These are phyloP conservation scores for Pachyrhizus erosus DNA, from an alignment of 306 rosid species.

Conservation along the genomic window DNA sequence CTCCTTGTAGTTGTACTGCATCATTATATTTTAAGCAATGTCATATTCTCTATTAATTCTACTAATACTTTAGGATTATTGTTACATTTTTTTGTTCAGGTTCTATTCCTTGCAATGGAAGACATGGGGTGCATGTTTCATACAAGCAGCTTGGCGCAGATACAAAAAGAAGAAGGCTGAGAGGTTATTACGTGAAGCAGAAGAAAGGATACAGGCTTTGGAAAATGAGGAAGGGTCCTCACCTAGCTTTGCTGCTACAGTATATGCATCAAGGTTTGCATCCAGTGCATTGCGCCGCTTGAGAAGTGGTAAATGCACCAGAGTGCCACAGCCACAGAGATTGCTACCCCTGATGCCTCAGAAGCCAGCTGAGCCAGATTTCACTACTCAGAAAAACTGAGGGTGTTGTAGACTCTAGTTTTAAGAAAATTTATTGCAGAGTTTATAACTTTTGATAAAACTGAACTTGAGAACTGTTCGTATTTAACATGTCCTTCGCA, in stretches of 20 bases:
- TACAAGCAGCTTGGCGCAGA: constrained; percentile 85
- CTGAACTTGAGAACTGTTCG: constrained; percentile 2
- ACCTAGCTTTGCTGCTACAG: constrained; percentile 44
- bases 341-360: constrained; percentile 42
- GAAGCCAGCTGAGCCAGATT: constrained; percentile 78
- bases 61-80: neutral
- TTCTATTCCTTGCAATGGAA: constrained; percentile 73
- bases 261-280: constrained; percentile 50
- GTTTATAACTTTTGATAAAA: neutral
- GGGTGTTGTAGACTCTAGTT: neutral
- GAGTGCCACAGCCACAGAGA: constrained; percentile 29
- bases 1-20: neutral
- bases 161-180: constrained; percentile 54
- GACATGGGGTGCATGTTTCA: constrained; percentile 73
- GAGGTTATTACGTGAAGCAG: constrained; percentile 55
- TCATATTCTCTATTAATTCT: neutral
- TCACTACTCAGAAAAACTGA: constrained; percentile 43
- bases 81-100: constrained; percentile 27
- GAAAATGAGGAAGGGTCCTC: constrained; percentile 43
- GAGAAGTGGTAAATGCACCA: constrained; percentile 30
- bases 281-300: constrained; percentile 38
- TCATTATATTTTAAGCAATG: neutral
- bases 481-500: neutral
- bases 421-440: neutral
- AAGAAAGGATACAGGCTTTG: constrained; percentile 26